Base-by-base conservation (phyloP, 441 rosid species). In the Bruguiera hainesii region DNA sequence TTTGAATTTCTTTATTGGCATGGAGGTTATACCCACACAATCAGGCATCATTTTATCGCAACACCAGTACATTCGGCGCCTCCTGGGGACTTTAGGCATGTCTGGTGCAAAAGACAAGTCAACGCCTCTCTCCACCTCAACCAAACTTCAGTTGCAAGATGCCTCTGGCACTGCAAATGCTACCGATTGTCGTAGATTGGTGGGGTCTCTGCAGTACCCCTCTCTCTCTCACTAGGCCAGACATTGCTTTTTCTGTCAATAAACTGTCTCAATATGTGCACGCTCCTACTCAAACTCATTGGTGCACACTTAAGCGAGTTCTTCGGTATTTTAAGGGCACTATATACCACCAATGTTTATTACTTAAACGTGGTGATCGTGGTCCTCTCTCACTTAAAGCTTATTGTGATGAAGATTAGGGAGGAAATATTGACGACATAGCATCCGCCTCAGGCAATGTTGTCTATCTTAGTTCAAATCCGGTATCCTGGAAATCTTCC, bases 121-220 rank as follows among this genome's bases (percentile, higher is more conserved):
- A 7, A 59, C 53, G 39, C 62, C 73, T 5, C 4, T 69, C 16
- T 19, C 51, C 18, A 23, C 50, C 7, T 15, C 60, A 9, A 19
- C 39, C 4, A 0, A 30, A 28, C 56, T 72, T 3, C 9, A 39
- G 4, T 6, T 13, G 1, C 0, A 11, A 3, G 58, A 72, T 29
- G 61, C 63, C 7, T n/a, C 21, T 10, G 2, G 3, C 3, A 15
- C 7, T 0, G 7, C 19, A 18, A 20, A 62, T 39, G 10, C 3
- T 11, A 53, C 29, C 2, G 3, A 8, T 21, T 71, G 19, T 29
- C 2, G 26, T 1, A 19, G 11, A 1, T 11, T 71, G n/a, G 10
- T 71, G 6, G 65, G 74, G 1, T 23, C 10, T 20, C 37, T 58
- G 2, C 65, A 71, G 58, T 71, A 48, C 20, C 20, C 11, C 37